These are phyloP conservation scores for Eimeria acervulina DNA, from an alignment of 169 alveolate species.

Conservation along the genomic window DNA sequence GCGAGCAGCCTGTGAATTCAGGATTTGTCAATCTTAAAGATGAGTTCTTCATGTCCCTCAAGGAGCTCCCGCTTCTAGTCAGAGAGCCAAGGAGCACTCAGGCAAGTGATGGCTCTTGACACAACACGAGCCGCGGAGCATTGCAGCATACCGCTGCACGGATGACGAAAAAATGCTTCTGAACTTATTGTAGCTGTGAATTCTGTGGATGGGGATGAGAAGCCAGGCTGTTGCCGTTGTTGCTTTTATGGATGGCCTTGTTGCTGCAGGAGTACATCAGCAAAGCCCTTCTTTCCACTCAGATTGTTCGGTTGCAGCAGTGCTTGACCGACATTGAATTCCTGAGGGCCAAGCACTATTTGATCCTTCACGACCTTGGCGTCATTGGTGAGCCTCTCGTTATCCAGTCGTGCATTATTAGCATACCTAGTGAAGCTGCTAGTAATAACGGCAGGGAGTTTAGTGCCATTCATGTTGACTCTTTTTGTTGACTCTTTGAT, in stretches of 20 bases:
- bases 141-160: background rate
- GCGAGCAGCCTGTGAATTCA: constrained; percentile 18
- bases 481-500: background rate
- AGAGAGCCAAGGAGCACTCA: constrained; percentile 55
- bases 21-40: constrained; percentile 28
- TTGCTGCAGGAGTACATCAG: constrained; percentile 64
- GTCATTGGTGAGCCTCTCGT: constrained; percentile 37
- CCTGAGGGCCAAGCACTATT: constrained; percentile 61
- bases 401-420: background rate
- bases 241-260: background rate
- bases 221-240: background rate
- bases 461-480: background rate
- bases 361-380: constrained; percentile 68
- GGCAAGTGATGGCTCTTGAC: constrained; percentile 19
- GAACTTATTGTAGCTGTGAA: background rate
- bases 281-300: constrained; percentile 75
- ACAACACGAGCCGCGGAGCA: background rate
- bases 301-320: constrained; percentile 74
- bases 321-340: constrained; percentile 66
- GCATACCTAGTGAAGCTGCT: background rate
- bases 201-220: background rate
- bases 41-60: constrained; percentile 69
- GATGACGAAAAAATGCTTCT: background rate
- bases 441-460: background rate
- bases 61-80: constrained; percentile 44